These are phyloP conservation scores for Pochonia chlamydosporia DNA, from an alignment of 2,329 filamentous ascomycete genomes.

Conservation along the genomic window DNA sequence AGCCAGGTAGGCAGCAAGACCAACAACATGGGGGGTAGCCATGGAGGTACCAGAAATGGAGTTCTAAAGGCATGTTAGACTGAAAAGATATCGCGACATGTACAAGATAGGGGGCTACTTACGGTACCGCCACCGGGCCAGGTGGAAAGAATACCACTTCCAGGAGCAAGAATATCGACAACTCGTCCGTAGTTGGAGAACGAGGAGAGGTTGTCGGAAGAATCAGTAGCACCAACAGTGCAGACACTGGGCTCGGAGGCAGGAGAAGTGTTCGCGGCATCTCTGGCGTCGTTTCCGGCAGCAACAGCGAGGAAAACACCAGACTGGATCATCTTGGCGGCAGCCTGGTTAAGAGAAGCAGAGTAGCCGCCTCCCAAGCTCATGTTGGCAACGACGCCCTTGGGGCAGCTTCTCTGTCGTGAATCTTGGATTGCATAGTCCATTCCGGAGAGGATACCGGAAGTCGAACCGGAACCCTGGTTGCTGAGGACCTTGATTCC, in stretches of 20 bases:
- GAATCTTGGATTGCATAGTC: constrained; percentile 31
- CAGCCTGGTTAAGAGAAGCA: constrained; percentile 38
- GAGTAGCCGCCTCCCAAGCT: constrained; percentile 40
- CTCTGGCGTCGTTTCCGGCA: constrained; percentile 42
- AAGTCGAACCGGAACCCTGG: constrained; percentile 23
- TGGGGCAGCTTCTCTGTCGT: constrained; percentile 26
- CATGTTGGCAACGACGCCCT: constrained; percentile 43
- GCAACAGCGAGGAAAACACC: constrained; percentile 46
- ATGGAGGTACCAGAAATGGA: constrained; percentile 40
- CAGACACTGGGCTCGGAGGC: constrained; percentile 41
- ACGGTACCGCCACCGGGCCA: constrained; percentile 34
- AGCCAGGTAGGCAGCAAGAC: constrained; percentile 38
- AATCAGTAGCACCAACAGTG: constrained; percentile 44
- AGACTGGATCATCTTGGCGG: constrained; percentile 29
- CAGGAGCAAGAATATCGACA: constrained; percentile 47
- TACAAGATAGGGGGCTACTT: constrained; percentile 38
- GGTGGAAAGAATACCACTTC: constrained; percentile 39
- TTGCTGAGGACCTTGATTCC: constrained; percentile 32
- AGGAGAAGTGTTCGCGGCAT: constrained; percentile 40
- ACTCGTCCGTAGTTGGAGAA: constrained; percentile 47
- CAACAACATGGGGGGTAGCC: constrained; percentile 36
- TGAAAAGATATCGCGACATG: too few species aligned
- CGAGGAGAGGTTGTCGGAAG: constrained; percentile 31
- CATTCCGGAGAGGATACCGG: constrained; percentile 34
- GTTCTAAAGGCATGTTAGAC: too few species aligned